Evolutionary conservation across 495 filamentous ascomycete species (phyloP).

Genomic region (Astrocystis sublimbata): DNA sequence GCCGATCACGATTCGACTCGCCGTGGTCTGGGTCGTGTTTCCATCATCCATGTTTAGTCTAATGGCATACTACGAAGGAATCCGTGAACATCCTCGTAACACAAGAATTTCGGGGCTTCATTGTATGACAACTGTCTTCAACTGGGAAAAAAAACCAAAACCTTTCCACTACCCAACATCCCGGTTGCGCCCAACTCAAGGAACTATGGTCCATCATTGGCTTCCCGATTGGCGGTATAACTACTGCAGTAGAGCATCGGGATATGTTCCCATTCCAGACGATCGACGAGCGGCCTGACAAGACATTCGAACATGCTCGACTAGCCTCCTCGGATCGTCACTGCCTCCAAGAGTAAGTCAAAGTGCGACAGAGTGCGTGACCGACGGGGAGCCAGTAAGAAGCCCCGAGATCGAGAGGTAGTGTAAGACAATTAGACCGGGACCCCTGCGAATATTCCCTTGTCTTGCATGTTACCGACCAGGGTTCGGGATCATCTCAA

Average conservation of each 20-base stretch:
- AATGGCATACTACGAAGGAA: background rate
- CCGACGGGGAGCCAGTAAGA: slow-evolving; percentile 1
- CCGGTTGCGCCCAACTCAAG: too few species aligned
- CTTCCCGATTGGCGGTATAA: slow-evolving; percentile 1
- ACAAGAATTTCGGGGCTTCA: background rate
- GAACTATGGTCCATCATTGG: too few species aligned
- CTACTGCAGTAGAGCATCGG: background rate
- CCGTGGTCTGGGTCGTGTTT: too few species aligned
- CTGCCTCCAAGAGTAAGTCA: slow-evolving; percentile 1
- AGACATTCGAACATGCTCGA: background rate
- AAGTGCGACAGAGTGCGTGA: slow-evolving; percentile 3
- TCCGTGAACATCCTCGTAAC: slow-evolving; percentile 11
- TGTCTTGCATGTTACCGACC: slow-evolving; percentile 5
- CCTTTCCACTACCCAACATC: too few species aligned
- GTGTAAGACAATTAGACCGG: slow-evolving; percentile 1
- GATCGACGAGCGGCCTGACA: background rate
- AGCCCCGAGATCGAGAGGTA: background rate
- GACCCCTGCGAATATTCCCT: slow-evolving; percentile 11
- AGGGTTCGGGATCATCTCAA: background rate
- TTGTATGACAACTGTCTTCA: too few species aligned
- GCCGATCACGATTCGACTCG: background rate
- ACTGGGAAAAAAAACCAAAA: too few species aligned
- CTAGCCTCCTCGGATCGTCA: background rate
- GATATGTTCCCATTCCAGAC: background rate
- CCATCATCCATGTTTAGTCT: background rate